Evolutionary conservation across 2,329 filamentous ascomycete species (phyloP), one percentile per base, ranked within the genome.

Genomic region (Verticillium isaacii): DNA sequence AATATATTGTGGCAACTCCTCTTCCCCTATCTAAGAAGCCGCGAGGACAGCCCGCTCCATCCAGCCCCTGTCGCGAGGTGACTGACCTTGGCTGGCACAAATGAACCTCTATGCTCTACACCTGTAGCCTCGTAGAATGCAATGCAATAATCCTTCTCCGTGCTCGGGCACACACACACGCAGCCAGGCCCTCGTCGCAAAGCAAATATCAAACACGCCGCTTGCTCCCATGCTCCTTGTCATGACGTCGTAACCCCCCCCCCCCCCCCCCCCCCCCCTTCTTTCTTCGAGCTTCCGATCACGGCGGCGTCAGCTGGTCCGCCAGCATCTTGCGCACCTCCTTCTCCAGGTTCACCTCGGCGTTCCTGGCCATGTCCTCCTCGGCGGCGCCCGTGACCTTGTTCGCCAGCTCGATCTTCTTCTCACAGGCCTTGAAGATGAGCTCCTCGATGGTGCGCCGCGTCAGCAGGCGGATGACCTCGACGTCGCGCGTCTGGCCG

Each of bases 391-490:
- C 80, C 7, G 80, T 83, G 57, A 85, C 82, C 70, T 82, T 81
- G 70, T 82, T 79, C 1, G 97, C 95, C 32, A 99, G 85, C 70
- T 92, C 91, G 62, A 99, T 82, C 80, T 99, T 99, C 69, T 93
- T 96, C 76, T 94, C 86, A 45, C 95, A 96, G 0, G 97, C 86
- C 56, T 90, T 89, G 75, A 94, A 90, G 59, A 99, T 96, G 63
- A 97, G 89, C 76, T 97, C 93, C 75, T 99, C 95, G 32, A 99
- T 91, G 0, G 94, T 96, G 61, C 84, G 85, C 61, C 83, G 84
- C 0, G 91, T 91, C 60, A 99, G 89, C 1, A 99, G 82, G 34
- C 93, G 83, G 50, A 97, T 87, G 50, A 99, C 90, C 72, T 99
- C 94, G 1, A 99, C 95, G 39, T 94, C 90, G 17, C 91, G 83